These are phyloP conservation scores for Boletus pseudopeckii DNA, from an alignment of 768 basidiomycete genomes.

Conservation along the genomic window DNA sequence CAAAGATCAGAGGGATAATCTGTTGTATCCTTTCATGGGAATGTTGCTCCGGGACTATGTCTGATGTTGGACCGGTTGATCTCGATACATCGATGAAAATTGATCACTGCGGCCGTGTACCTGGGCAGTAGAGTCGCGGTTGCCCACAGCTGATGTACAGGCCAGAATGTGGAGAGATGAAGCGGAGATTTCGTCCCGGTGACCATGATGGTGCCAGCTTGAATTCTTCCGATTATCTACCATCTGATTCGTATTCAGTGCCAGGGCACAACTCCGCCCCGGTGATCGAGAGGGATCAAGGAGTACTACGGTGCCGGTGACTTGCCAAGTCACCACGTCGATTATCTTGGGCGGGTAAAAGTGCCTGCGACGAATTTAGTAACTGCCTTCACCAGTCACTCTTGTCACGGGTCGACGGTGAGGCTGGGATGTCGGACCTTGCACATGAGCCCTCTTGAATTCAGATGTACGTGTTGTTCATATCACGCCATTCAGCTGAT, in stretches of 20 bases:
- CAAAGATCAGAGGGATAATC: neutral
- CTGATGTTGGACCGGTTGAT: neutral
- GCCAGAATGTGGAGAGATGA: conserved; percentile 1
- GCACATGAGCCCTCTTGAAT: conserved; percentile 7
- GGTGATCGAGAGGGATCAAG: conserved; percentile 12
- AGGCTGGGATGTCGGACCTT: conserved; percentile 3
- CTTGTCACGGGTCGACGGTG: neutral
- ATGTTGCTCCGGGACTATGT: neutral
- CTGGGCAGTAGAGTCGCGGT: neutral
- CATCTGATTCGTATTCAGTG: neutral
- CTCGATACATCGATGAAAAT: conserved; percentile 3
- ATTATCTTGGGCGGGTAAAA: conserved; percentile 7
- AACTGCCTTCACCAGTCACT: neutral
- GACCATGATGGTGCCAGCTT: conserved; percentile 6
- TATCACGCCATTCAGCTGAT: conserved; percentile 8
- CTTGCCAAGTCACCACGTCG: conserved; percentile 18
- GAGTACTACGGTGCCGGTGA: conserved; percentile 13
- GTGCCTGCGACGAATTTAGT: conserved; percentile 14
- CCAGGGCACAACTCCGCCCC: conserved; percentile 9
- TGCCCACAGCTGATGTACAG: neutral
- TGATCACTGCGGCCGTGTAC: neutral
- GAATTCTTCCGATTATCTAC: conserved; percentile 15
- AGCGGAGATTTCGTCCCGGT: conserved; percentile 5
- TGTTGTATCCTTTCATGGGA: neutral
- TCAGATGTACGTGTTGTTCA: conserved; percentile 4